These are phyloP conservation scores for Polyrhizophydium stewartii DNA, from an alignment of 371 early-diverging fungal species.

Conservation along the genomic window DNA sequence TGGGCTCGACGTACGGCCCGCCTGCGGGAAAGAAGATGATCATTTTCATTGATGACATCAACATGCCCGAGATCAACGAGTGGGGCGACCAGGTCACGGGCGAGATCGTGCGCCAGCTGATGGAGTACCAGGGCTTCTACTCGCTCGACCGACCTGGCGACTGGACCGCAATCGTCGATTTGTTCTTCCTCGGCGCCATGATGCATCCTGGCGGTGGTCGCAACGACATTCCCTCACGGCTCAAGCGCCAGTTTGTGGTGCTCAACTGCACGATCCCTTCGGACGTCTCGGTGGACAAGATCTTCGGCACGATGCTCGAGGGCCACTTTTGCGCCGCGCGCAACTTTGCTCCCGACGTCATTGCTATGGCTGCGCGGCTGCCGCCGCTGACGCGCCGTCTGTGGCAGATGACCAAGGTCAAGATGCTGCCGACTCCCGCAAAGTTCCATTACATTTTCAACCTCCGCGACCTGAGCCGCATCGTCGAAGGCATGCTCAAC, in stretches of 20 bases:
- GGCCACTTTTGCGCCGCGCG: conserved; percentile 52
- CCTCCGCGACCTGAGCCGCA: conserved; percentile 54
- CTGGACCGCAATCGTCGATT: conserved; percentile 59
- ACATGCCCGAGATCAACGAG: conserved; percentile 67
- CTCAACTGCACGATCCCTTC: conserved; percentile 63
- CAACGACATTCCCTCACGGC: conserved; percentile 57
- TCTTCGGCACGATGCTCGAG: conserved; percentile 59
- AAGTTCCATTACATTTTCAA: conserved; percentile 68
- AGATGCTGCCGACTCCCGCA: conserved; percentile 63
- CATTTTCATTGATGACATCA: conserved; percentile 59
- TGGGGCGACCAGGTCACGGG: conserved; percentile 66
- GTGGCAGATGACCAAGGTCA: conserved; percentile 58
- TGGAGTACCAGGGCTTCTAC: conserved; percentile 62
- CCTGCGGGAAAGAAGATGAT: conserved; percentile 64
- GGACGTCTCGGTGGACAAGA: conserved; percentile 57
- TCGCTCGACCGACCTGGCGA: conserved; percentile 60
- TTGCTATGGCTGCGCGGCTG: conserved; percentile 27
- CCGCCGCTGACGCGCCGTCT: conserved; percentile 48
- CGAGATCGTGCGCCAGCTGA: conserved; percentile 58
- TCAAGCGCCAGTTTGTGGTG: conserved; percentile 56
- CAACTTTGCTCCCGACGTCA: conserved; percentile 50
- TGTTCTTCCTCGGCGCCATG: conserved; percentile 58
- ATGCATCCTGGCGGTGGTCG: conserved; percentile 65
- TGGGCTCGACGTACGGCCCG: conserved; percentile 63
- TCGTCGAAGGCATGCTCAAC: conserved; percentile 56